Conservation (phyloP, 1,284 basidiomycete species). For the Singerocomus inundabilis region DNA sequence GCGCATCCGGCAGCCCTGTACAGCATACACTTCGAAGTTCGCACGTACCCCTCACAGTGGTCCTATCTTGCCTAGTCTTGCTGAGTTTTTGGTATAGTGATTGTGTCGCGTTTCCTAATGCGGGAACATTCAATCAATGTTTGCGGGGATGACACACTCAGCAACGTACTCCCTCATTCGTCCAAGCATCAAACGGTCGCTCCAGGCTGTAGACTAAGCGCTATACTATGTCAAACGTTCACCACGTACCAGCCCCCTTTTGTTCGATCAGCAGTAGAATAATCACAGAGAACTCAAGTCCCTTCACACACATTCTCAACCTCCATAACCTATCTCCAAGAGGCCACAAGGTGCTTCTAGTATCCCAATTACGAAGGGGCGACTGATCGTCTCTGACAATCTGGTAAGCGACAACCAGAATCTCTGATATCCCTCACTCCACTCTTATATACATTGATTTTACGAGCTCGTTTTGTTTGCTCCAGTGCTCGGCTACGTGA, state of each 20-base stretch:
- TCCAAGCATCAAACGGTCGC: too few relatives aligned
- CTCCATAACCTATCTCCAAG: constrained; percentile 6
- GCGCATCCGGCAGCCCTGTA: background rate
- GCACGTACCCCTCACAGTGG: background rate
- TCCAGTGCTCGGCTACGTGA: too few relatives aligned
- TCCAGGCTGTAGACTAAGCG: too few relatives aligned
- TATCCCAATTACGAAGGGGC: background rate
- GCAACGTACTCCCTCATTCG: constrained; percentile 15
- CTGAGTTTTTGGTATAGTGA: background rate
- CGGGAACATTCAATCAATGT: constrained; percentile 21
- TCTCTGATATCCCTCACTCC: background rate
- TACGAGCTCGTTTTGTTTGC: background rate
- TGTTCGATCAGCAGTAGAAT: constrained; percentile 8
- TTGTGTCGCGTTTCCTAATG: constrained; percentile 21
- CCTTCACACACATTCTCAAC: background rate
- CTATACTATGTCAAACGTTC: too few relatives aligned
- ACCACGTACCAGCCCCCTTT: background rate
- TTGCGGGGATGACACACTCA: background rate
- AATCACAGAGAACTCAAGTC: constrained; percentile 7
- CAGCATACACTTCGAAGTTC: background rate
- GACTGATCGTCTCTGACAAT: background rate
- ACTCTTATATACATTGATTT: background rate
- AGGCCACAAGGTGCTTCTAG: background rate
- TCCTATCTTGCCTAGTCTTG: background rate
- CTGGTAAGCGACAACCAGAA: background rate